phyloP scores from a whole-genome alignment of 1,139 yeast genomes.

The Lodderomyces margitis region DNA sequence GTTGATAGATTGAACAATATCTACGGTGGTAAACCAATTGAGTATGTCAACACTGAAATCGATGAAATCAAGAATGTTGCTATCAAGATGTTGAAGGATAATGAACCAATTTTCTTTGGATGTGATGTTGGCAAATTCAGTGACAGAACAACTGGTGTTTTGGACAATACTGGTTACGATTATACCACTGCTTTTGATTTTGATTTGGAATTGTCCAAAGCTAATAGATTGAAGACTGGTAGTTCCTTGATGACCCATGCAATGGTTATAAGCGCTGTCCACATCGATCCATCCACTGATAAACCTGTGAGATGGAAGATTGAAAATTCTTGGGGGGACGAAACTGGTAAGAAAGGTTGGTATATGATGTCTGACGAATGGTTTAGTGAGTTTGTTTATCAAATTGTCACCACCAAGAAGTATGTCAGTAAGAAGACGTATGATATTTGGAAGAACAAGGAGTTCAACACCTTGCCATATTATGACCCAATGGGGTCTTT shows the following conservation, averaged over 20 bases:
- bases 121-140: conserved; percentile 78
- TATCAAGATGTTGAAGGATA: conserved; percentile 61
- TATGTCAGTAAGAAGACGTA: conserved; percentile 45
- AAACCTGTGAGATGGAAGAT: conserved; percentile 76
- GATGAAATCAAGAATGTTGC: conserved; percentile 58
- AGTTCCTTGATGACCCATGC: conserved; percentile 81
- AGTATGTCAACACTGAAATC: conserved; percentile 66
- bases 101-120: conserved; percentile 82
- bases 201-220: conserved; percentile 45
- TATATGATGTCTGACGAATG: conserved; percentile 81
- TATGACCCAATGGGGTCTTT: conserved; percentile 90
- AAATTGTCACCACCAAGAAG: conserved; percentile 65
- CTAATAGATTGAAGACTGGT: conserved; percentile 53
- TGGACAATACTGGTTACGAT: conserved; percentile 69
- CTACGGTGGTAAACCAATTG: conserved; percentile 62
- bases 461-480: conserved; percentile 62
- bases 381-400: conserved; percentile 81
- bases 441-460: conserved; percentile 48
- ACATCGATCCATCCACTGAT: conserved; percentile 36
- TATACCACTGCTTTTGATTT: conserved; percentile 64
- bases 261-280: conserved; percentile 77
- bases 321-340: conserved; percentile 86
- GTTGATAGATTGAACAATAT: conserved; percentile 76
- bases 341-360: conserved; percentile 70
- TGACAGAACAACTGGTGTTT: conserved; percentile 60